Evolutionary conservation across 768 basidiomycete species (phyloP).

Genomic region (Baorangia bicolor): DNA sequence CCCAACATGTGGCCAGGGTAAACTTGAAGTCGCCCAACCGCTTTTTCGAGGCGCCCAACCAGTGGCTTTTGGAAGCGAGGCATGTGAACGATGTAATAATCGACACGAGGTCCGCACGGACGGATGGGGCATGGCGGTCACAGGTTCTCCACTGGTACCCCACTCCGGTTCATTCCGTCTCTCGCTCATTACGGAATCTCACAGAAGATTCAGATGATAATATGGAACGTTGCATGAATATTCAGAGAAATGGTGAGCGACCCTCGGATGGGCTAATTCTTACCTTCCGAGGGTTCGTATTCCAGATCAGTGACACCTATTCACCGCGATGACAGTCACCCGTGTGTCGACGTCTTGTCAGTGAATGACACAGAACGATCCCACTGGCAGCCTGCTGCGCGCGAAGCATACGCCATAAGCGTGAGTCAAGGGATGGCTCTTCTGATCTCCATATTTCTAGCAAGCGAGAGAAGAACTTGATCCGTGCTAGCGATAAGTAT

Average conservation of each 20-base stretch:
- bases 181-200: neutral
- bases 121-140: neutral
- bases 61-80: neutral
- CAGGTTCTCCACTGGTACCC: too few species aligned
- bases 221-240: neutral
- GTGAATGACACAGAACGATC: neutral
- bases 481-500: conserved; percentile 6
- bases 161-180: neutral
- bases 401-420: neutral
- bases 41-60: neutral
- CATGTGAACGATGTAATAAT: conserved; percentile 4
- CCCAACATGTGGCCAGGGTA: too few species aligned
- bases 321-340: too few species aligned
- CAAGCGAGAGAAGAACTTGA: conserved; percentile 17
- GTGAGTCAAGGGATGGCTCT: neutral
- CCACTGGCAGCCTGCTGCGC: neutral
- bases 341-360: neutral
- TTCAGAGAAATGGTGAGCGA: neutral
- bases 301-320: neutral
- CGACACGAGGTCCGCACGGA: neutral
- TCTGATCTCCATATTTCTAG: neutral
- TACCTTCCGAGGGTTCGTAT: neutral
- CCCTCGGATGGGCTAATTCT: neutral
- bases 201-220: neutral
- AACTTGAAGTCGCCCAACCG: too few species aligned